Evolutionary conservation across 2,329 filamentous ascomycete species (phyloP), one percentile per base, ranked within the genome.

Genomic region (Metarhizium brunneum): DNA sequence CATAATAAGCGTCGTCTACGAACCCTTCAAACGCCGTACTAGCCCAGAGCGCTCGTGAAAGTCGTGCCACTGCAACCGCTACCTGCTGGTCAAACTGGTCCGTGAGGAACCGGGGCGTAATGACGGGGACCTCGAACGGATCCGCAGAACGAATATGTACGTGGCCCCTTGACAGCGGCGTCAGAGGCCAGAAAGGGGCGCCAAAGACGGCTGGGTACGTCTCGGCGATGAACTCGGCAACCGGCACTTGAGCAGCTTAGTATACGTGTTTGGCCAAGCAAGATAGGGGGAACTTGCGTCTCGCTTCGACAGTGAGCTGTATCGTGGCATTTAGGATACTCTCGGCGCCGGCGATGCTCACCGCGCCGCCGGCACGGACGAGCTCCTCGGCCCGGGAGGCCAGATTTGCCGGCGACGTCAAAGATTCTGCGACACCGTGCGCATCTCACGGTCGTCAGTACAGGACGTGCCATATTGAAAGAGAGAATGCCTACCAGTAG

Each of bases 81-180:
- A 64, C 58, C 11, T 59, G 57, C 30, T 57, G 55, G 35, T 65
- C 62, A 43, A 64, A 65, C 1, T 30, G 2, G 43, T 64, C 63
- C 11, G 55, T 60, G 18, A 63, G 50, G 6, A 64, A 58, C 0
- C 63, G 57, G 4, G 62, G 61, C n/a, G 54, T 54, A 25, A 63
- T 64, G 10, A 60, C 57, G 1, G 63, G 60, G 18, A 53, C 14
- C 4, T 56, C 47, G 14, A 63, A 61, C 0, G 61, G 57, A 18
- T 63, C 54, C 3, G 62, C 54, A 0, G 62, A 62, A 16, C 56
- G 58, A 47, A 63, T 61, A 54, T 64, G 61, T 5, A 64, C 51
- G 36, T 65, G 58, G 1, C 62, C 63, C 10, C 62, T 56, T 1
- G 62, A 65, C 2, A 65, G 47, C 6, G 63, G 60, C 55, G 63